Conservation (phyloP, 2,329 filamentous ascomycete species). For the Sporothrix variecibatus region DNA sequence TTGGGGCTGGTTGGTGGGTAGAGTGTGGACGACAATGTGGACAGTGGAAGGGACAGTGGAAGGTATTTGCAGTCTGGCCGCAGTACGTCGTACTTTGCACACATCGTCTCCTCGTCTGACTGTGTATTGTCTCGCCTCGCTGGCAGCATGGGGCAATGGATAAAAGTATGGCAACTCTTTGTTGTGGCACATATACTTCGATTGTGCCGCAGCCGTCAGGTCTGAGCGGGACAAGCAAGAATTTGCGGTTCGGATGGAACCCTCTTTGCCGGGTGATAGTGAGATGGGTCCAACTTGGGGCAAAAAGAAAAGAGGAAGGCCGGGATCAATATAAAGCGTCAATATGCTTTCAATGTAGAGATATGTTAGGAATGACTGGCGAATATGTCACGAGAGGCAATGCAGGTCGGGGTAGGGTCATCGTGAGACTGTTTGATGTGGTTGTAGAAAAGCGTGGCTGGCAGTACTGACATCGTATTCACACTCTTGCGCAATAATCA, state of each 20-base stretch:
- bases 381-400: background rate
- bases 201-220: background rate
- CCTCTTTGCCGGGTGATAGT: background rate
- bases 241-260: background rate
- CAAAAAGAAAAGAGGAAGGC: background rate
- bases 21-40: too few relatives aligned
- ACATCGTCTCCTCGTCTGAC: too few relatives aligned
- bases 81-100: too few relatives aligned
- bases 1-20: background rate
- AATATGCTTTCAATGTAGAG: background rate
- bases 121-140: background rate
- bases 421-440: conserved; percentile 3
- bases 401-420: background rate
- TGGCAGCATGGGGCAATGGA: background rate
- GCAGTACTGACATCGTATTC: background rate
- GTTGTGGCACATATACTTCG: too few relatives aligned
- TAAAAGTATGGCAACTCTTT: background rate
- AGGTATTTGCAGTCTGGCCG: background rate
- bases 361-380: background rate
- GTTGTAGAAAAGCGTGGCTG: background rate
- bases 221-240: background rate
- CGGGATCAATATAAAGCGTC: background rate
- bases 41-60: background rate
- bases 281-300: background rate
- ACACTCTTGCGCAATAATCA: too few relatives aligned